Evolutionary conservation across 2,329 filamentous ascomycete genomes (phyloP).

Genomic region (Coniochaeta sp.): DNA sequence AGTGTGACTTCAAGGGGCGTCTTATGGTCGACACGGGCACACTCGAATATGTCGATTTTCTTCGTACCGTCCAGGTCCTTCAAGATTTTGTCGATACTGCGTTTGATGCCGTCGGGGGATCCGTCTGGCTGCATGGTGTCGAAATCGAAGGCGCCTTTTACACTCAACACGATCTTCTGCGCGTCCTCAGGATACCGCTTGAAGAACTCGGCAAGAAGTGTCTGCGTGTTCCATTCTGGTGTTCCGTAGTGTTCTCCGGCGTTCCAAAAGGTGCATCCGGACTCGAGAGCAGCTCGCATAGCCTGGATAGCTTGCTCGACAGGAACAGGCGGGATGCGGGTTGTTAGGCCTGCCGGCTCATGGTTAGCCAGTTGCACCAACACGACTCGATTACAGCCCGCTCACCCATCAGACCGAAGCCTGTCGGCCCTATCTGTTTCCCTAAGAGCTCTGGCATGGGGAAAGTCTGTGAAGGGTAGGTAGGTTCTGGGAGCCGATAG

Average conservation of each 20-base stretch:
- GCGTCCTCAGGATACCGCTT: conserved; percentile 46
- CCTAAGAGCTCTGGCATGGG: conserved; percentile 14
- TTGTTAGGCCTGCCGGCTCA: neutral
- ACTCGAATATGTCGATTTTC: conserved; percentile 45
- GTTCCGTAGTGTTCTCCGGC: conserved; percentile 39
- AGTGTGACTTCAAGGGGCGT: conserved; percentile 39
- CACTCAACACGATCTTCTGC: conserved; percentile 42
- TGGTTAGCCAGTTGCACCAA: no score
- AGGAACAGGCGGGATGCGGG: conserved; percentile 11
- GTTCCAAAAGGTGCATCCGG: conserved; percentile 16
- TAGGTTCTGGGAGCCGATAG: no score
- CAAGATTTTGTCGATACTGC: conserved; percentile 40
- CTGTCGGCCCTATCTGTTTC: conserved; percentile 37
- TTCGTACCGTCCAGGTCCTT: conserved; percentile 6
- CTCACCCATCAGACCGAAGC: conserved; percentile 47
- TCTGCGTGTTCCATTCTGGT: conserved; percentile 39
- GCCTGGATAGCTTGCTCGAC: conserved; percentile 32
- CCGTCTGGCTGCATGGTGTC: conserved; percentile 28
- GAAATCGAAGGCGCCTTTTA: conserved; percentile 42
- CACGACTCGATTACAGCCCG: conserved; percentile 2
- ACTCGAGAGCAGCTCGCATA: conserved; percentile 33
- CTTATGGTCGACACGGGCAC: conserved; percentile 27
- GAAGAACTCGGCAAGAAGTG: conserved; percentile 46
- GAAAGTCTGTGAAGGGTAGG: neutral
- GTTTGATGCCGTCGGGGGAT: conserved; percentile 36